phyloP scores from a whole-genome alignment of 176 grass and related monocot genomes.

The Carex parvula region DNA sequence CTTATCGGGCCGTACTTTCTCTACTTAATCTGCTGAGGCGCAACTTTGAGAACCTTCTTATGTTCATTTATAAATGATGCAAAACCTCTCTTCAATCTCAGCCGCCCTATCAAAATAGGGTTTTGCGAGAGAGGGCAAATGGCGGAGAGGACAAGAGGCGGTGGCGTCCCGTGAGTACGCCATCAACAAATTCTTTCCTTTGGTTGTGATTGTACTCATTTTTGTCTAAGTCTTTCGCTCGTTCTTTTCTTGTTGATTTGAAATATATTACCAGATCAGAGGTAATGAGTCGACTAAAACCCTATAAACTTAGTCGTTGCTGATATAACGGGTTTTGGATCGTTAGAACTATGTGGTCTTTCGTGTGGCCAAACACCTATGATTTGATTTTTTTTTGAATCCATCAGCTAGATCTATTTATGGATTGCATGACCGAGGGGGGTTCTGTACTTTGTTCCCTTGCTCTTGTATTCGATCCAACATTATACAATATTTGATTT shows the following conservation, averaged over 20 bases:
- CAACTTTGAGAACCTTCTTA: background rate
- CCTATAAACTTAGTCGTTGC: background rate
- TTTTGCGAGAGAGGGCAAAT: background rate
- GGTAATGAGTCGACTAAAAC: background rate
- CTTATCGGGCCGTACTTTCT: background rate
- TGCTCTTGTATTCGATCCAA: slow-evolving; percentile 25
- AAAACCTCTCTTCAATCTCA: background rate
- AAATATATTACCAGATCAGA: background rate
- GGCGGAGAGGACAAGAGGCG: background rate
- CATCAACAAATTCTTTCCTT: background rate
- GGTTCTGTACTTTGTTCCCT: background rate
- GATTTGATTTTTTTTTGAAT: background rate
- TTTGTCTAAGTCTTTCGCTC: background rate
- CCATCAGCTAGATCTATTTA: slow-evolving; percentile 18
- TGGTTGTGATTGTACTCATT: background rate
- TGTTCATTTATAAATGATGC: background rate
- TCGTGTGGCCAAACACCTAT: slow-evolving; percentile 13
- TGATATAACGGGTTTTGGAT: slow-evolving; percentile 20
- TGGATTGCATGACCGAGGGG: slow-evolving; percentile 27
- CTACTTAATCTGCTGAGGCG: background rate
- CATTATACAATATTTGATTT: background rate
- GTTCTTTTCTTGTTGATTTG: background rate
- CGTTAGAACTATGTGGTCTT: slow-evolving; percentile 27
- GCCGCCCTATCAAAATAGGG: background rate
- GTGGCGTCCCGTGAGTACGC: background rate